Conservation (phyloP, 2,329 filamentous ascomycete species). For the Pyricularia pennisetigena region DNA sequence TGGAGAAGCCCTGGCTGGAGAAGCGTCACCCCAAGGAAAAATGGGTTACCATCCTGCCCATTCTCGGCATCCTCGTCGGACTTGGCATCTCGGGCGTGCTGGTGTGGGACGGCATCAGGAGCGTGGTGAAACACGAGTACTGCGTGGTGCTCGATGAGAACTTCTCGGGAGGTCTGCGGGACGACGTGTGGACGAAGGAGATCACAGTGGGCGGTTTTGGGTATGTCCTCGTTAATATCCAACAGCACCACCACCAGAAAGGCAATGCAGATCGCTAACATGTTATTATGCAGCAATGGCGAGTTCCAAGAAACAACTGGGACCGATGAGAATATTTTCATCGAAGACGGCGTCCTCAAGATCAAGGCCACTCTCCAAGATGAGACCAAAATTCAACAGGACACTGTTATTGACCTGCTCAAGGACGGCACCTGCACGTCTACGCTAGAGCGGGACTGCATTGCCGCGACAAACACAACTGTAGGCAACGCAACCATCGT, state of each 20-base stretch:
- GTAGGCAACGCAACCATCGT: conserved; percentile 61
- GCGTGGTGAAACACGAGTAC: conserved; percentile 66
- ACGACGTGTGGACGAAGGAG: conserved; percentile 62
- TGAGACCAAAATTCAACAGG: conserved; percentile 49
- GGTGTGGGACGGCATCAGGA: conserved; percentile 63
- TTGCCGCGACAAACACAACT: conserved; percentile 64
- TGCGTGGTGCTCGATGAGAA: conserved; percentile 58
- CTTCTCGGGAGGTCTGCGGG: conserved; percentile 49
- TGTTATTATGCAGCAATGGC: conserved; percentile 49
- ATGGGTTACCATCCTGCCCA: conserved; percentile 74
- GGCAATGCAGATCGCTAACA: not conserved
- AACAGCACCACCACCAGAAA: not conserved
- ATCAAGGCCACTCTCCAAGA: conserved; percentile 76
- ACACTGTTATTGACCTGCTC: conserved; percentile 60
- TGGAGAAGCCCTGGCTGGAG: conserved; percentile 70
- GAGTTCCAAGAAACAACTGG: conserved; percentile 71
- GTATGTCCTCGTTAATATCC: conserved; percentile 34
- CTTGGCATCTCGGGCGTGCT: conserved; percentile 59
- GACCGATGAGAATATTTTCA: conserved; percentile 62
- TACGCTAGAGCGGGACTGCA: conserved; percentile 46
- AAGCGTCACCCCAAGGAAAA: conserved; percentile 70
- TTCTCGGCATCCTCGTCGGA: conserved; percentile 61
- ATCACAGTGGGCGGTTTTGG: conserved; percentile 67
- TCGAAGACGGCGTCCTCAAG: conserved; percentile 57
- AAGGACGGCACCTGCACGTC: conserved; percentile 60